phyloP scores from a whole-genome alignment of 140 eudicot genomes.

The Stevia rebaudiana region DNA sequence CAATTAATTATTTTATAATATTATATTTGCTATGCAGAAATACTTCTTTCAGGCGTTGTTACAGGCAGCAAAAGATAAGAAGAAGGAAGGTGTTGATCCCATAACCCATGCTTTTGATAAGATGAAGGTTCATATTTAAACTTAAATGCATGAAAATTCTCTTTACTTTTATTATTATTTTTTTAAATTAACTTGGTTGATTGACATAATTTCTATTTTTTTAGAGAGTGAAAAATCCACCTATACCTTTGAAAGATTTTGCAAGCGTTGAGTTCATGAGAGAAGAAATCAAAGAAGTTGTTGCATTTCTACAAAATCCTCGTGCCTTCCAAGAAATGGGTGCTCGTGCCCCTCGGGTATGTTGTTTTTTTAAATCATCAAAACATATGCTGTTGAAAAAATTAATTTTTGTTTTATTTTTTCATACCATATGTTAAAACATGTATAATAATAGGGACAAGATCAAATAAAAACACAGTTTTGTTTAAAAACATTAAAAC shows the following conservation, averaged over 20 bases:
- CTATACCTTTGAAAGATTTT: conserved; percentile 75
- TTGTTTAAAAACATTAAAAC: too few species aligned
- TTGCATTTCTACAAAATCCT: conserved; percentile 85
- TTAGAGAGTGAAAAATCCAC: conserved; percentile 93
- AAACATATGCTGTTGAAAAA: background rate
- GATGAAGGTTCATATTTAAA: conserved; percentile 65
- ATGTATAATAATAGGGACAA: background rate
- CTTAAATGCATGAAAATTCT: background rate
- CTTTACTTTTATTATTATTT: background rate
- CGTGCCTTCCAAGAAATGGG: conserved; percentile 90
- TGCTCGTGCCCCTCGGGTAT: conserved; percentile 98
- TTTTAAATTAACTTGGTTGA: conserved; percentile 6
- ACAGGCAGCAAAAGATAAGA: conserved; percentile 36
- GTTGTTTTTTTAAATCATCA: conserved; percentile 12
- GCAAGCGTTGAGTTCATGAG: conserved; percentile 74
- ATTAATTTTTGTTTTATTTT: background rate
- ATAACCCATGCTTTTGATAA: conserved; percentile 72
- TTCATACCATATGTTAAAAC: background rate
- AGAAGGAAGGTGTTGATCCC: conserved; percentile 71
- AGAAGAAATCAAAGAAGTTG: conserved; percentile 92
- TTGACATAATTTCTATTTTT: background rate
- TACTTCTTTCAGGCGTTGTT: conserved; percentile 32
- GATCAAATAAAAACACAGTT: too few species aligned
- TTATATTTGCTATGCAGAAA: conserved; percentile 55
- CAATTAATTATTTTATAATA: conserved; percentile 5